Percentiles rank a stretch among this genome's conserved stretches.
phyloP scores from a whole-genome alignment of 306 rosid genomes.

The Hylodesmum podocarpum region DNA sequence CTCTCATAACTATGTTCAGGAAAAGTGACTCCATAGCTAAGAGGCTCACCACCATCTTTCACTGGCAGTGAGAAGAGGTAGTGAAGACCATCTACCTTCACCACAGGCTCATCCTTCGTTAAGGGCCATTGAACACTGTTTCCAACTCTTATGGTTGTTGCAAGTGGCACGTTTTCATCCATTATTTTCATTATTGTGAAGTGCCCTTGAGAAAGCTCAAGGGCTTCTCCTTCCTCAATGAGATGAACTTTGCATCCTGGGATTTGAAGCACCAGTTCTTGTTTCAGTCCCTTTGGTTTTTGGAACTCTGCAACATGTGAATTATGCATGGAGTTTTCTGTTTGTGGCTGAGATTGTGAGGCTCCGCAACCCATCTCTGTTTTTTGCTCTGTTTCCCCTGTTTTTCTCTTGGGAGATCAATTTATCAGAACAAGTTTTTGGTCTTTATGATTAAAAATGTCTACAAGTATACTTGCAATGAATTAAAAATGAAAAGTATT shows the following conservation, averaged over 20 bases:
- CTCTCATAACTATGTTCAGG: slow-evolving; percentile 36
- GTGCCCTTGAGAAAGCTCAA: slow-evolving; percentile 62
- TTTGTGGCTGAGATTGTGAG: slow-evolving; percentile 31
- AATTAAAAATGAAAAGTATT: not conserved
- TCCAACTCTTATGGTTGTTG: slow-evolving; percentile 71
- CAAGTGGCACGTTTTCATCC: slow-evolving; percentile 59
- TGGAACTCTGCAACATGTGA: not conserved
- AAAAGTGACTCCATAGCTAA: slow-evolving; percentile 87
- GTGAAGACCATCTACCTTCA: slow-evolving; percentile 63
- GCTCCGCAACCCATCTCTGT: slow-evolving; percentile 55
- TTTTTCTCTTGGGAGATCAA: slow-evolving; percentile 15
- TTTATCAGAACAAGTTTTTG: slow-evolving; percentile 12
- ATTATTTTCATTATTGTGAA: slow-evolving; percentile 57
- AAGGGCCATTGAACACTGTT: slow-evolving; percentile 75
- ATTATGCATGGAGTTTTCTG: not conserved
- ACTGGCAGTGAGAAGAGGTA: slow-evolving; percentile 79
- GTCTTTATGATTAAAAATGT: not conserved
- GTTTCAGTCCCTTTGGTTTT: slow-evolving; percentile 37
- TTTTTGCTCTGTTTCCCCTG: slow-evolving; percentile 19
- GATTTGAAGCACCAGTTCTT: slow-evolving; percentile 57
- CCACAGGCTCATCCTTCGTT: slow-evolving; percentile 92
- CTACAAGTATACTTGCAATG: not conserved
- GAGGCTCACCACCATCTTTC: slow-evolving; percentile 73
- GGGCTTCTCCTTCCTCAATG: slow-evolving; percentile 75
- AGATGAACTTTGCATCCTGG: slow-evolving; percentile 76